A percentile compares a stretch with the other conserved stretches of the same genome.
Evolutionary conservation across 2,329 filamentous ascomycete species (phyloP).

Genomic region (Fusarium pseudocircinatum): DNA sequence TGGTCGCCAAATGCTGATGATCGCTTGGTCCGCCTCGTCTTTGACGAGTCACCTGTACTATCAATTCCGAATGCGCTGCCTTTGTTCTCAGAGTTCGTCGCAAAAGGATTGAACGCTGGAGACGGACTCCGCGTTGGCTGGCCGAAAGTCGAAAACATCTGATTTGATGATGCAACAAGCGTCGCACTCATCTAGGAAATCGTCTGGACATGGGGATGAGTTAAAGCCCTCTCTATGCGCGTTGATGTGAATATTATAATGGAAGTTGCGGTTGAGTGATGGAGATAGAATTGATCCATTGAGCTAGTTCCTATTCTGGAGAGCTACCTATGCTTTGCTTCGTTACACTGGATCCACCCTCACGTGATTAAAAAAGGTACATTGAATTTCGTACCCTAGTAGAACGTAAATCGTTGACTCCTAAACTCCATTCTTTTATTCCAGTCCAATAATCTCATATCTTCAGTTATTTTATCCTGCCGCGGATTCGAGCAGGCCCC

Average conservation of each 20-base stretch:
- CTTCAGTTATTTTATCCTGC: constrained; percentile 32
- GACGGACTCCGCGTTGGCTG: constrained; percentile 49
- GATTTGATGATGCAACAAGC: constrained; percentile 52
- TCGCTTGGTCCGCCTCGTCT: constrained; percentile 42
- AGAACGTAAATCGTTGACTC: constrained; percentile 6
- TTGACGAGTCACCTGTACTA: constrained; percentile 43
- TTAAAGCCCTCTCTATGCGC: constrained; percentile 27
- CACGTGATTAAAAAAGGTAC: constrained; percentile 34
- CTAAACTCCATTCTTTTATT: constrained; percentile 23
- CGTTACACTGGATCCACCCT: constrained; percentile 8
- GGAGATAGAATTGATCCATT: constrained; percentile 29
- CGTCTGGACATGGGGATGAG: constrained; percentile 47
- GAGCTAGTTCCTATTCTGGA: constrained; percentile 36
- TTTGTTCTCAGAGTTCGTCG: constrained; percentile 36
- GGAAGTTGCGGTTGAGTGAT: constrained; percentile 19
- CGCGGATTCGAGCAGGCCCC: constrained; percentile 75
- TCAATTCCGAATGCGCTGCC: constrained; percentile 47
- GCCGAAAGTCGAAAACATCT: constrained; percentile 52
- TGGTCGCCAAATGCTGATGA: constrained; percentile 39
- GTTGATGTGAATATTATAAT: constrained; percentile 8
- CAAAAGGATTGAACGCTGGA: constrained; percentile 51
- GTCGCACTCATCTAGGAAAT: constrained; percentile 51
- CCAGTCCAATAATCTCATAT: not conserved
- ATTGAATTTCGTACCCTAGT: not conserved
- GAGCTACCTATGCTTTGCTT: constrained; percentile 29